Conservation (phyloP, 2,329 filamentous ascomycete genomes). For the Metarhizium humberi region DNA sequence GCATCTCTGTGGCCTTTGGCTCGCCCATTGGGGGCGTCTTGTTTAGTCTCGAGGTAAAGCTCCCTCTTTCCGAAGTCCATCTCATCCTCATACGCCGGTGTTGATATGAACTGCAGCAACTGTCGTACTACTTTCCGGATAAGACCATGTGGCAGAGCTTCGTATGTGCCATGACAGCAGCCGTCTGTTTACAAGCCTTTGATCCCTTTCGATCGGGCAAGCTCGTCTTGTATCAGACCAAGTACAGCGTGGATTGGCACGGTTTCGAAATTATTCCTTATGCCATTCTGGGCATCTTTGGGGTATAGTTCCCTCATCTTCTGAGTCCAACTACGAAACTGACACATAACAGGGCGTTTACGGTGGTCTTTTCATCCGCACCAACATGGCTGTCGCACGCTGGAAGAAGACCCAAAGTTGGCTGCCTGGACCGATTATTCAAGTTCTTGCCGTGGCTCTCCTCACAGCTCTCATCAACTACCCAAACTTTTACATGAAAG, state of each 20-base stretch:
- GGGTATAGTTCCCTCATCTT: slow-evolving; percentile 32
- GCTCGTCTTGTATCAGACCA: slow-evolving; percentile 91
- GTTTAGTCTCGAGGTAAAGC: slow-evolving; percentile 76
- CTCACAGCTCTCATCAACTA: slow-evolving; percentile 87
- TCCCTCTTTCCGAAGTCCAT: not conserved
- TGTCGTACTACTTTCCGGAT: slow-evolving; percentile 96
- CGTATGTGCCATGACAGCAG: slow-evolving; percentile 97
- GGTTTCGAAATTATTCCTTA: slow-evolving; percentile 90
- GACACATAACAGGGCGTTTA: slow-evolving; percentile 59
- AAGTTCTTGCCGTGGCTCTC: slow-evolving; percentile 72
- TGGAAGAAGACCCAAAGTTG: slow-evolving; percentile 63
- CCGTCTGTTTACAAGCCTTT: slow-evolving; percentile 82
- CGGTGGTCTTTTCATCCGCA: slow-evolving; percentile 86
- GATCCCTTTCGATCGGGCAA: slow-evolving; percentile 95
- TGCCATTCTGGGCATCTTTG: slow-evolving; percentile 73
- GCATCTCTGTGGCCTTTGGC: slow-evolving; percentile 90
- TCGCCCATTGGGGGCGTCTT: slow-evolving; percentile 90
- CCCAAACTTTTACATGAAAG: slow-evolving; percentile 92
- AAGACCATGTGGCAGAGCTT: slow-evolving; percentile 99
- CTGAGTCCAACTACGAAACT: slow-evolving; percentile 7
- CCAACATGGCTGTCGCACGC: slow-evolving; percentile 78
- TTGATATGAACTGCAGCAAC: slow-evolving; percentile 44
- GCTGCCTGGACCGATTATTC: slow-evolving; percentile 64
- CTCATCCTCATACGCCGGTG: not conserved
- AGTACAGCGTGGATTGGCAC: slow-evolving; percentile 86